Evolutionary conservation across 2,329 filamentous ascomycete genomes (phyloP).

Genomic region (Ophiocordyceps camponoti-leonardi): DNA sequence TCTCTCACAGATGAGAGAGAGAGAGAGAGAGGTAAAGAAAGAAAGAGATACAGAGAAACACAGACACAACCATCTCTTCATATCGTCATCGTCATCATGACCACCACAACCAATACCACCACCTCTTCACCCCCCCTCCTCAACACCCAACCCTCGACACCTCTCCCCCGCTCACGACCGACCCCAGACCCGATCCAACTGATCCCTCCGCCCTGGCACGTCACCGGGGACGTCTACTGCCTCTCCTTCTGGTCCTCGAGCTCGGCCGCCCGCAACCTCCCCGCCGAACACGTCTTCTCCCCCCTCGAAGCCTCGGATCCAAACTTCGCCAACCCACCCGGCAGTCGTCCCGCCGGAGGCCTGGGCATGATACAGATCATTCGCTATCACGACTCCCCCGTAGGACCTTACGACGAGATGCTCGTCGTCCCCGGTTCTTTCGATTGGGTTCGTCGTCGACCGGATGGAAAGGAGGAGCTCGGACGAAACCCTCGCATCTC

Average conservation of each 20-base stretch:
- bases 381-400: constrained; percentile 30
- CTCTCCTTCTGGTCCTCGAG: constrained; percentile 22
- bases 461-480: constrained; percentile 14
- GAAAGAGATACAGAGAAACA: too few species aligned
- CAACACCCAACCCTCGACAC: not conserved
- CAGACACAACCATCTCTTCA: too few species aligned
- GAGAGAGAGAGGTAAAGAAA: too few species aligned
- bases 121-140: not conserved
- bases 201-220: constrained; percentile 22
- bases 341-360: constrained; percentile 22
- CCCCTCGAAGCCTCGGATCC: constrained; percentile 25
- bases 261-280: constrained; percentile 13
- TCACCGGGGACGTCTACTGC: constrained; percentile 25
- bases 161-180: not conserved
- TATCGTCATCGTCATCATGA: not conserved
- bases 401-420: constrained; percentile 37
- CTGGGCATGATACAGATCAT: constrained; percentile 31
- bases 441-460: constrained; percentile 18
- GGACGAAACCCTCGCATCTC: constrained; percentile 24
- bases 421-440: constrained; percentile 28
- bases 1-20: too few species aligned
- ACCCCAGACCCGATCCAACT: constrained; percentile 6
- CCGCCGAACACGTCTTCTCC: constrained; percentile 20
- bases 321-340: constrained; percentile 13
- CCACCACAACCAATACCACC: not conserved